phyloP scores from a whole-genome alignment of 2,329 filamentous ascomycete genomes.

The Chrysoporthe puriensis region DNA sequence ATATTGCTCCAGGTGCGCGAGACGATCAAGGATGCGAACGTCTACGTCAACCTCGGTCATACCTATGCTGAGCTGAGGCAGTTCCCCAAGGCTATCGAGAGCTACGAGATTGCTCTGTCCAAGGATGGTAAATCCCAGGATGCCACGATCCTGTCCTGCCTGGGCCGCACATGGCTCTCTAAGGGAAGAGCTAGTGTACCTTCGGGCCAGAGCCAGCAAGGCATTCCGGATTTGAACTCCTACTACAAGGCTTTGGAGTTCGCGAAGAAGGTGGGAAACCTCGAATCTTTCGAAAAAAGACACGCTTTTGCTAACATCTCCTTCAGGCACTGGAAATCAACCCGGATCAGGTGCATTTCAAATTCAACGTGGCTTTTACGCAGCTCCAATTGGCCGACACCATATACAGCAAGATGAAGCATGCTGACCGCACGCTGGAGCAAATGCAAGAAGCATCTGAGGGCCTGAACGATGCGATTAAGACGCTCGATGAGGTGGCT shows the following conservation, averaged over 20 bases:
- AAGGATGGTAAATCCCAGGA: constrained; percentile 77
- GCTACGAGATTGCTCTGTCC: constrained; percentile 83
- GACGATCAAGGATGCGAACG: constrained; percentile 83
- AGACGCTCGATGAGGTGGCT: constrained; percentile 67
- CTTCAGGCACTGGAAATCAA: constrained; percentile 72
- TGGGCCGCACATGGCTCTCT: constrained; percentile 85
- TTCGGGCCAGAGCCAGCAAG: constrained; percentile 45
- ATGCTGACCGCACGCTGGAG: constrained; percentile 75
- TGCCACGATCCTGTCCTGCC: constrained; percentile 77
- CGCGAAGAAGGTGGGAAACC: constrained; percentile 61
- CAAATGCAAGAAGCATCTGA: constrained; percentile 81
- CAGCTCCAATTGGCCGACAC: constrained; percentile 86
- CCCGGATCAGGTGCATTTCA: constrained; percentile 85
- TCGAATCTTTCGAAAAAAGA: constrained; percentile 32
- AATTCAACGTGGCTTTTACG: constrained; percentile 97
- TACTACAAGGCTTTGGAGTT: constrained; percentile 62
- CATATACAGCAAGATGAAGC: constrained; percentile 67
- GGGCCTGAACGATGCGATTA: constrained; percentile 86
- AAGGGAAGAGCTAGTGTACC: constrained; percentile 62
- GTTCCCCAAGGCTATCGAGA: constrained; percentile 89
- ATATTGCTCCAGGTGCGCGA: constrained; percentile 92
- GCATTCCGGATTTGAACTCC: constrained; percentile 52
- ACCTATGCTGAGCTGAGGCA: constrained; percentile 90
- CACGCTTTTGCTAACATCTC: background rate
- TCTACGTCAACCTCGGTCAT: constrained; percentile 92